Evolutionary conservation across 2,329 filamentous ascomycete genomes (phyloP), one percentile per base, ranked within the genome.

Genomic region (Colletotrichum lentis): DNA sequence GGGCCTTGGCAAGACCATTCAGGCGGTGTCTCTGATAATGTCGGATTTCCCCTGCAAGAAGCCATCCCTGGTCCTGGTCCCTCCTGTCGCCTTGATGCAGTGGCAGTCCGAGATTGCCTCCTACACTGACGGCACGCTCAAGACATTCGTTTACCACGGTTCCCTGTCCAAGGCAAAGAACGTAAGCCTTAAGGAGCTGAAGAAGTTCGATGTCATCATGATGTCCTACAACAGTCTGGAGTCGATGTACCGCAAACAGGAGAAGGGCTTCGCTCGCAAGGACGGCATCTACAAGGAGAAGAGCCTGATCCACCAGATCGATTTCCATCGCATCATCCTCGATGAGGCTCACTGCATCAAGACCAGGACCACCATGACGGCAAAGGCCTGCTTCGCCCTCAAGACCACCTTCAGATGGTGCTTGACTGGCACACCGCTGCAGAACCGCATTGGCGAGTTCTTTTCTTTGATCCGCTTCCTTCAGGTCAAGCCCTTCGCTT

Each of bases 1-100:
- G 96, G 96, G 96, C 7, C 92, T 99, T 81, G 96, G 96, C 57
- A 99, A 99, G 82, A 99, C 96, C 0, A 98, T 99, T 58, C 96
- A 99, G 79, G 95, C 96, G 2, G 96, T 99, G 20, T 97, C 95
- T 3, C 86, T 99, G 52, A 94, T 99, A 78, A 98, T 98, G 96
- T 97, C 95, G 0, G 94, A 98, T 77, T 97, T 92, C 74, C 95
- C 94, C 3, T 91, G 90, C 24, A 91, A 90, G 62, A 41, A 55
- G 16, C 95, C 96, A 1, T 92, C 93, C 0, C 84, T 98, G 4
- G 94, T 98, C 1, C 85, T 97, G 41, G 94, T 97, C 0, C 95
- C 95, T 0, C 95, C 95, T 0, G 95, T 97, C 47, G 95, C 95
- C 47, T 81, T 98, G 57, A 96, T 97, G 91, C 95, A 98, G 76